phyloP scores from a whole-genome alignment of 2,329 filamentous ascomycete species.

The Ascochyta rabiei region DNA sequence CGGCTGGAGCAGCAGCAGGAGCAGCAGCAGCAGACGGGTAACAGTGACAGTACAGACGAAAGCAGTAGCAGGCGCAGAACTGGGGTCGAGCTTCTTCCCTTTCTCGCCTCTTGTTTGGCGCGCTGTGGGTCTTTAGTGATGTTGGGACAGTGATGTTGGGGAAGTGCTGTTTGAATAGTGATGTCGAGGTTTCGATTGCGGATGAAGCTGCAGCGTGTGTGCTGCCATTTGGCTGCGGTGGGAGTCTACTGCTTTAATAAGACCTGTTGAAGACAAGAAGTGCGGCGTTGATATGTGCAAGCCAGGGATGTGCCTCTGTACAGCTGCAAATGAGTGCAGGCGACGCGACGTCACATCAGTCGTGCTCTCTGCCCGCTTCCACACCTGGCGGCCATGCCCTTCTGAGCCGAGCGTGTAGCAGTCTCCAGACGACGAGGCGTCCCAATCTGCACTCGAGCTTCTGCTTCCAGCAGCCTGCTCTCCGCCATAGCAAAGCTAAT shows the following conservation, averaged over 20 bases:
- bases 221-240: slow-evolving; percentile 29
- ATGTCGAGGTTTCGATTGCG: slow-evolving; percentile 34
- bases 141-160: slow-evolving; percentile 41
- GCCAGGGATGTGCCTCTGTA: slow-evolving; percentile 32
- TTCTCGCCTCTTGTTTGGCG: slow-evolving; percentile 8
- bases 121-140: slow-evolving; percentile 31
- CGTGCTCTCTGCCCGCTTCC: slow-evolving; percentile 38
- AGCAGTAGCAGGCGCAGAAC: slow-evolving; percentile 11
- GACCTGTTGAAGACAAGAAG: slow-evolving; percentile 21
- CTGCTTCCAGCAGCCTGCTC: slow-evolving; percentile 28
- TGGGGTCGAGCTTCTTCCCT: slow-evolving; percentile 7
- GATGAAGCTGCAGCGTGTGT: slow-evolving; percentile 34
- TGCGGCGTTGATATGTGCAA: slow-evolving; percentile 30
- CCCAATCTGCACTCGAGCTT: slow-evolving; percentile 31
- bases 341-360: slow-evolving; percentile 39
- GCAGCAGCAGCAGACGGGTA: slow-evolving; percentile 18
- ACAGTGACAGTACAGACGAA: slow-evolving; percentile 18
- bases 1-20: slow-evolving; percentile 12
- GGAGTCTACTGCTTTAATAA: slow-evolving; percentile 41
- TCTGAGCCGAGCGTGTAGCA: slow-evolving; percentile 39
- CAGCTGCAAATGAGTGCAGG: slow-evolving; percentile 32
- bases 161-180: slow-evolving; percentile 45
- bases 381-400: slow-evolving; percentile 34
- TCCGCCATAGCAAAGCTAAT: slow-evolving; percentile 25
- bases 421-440: slow-evolving; percentile 32